A percentile compares a stretch with the other conserved stretches of the same genome.
Evolutionary conservation across 1,284 basidiomycete genomes (phyloP).

Genomic region (Testicularia cyperi): DNA sequence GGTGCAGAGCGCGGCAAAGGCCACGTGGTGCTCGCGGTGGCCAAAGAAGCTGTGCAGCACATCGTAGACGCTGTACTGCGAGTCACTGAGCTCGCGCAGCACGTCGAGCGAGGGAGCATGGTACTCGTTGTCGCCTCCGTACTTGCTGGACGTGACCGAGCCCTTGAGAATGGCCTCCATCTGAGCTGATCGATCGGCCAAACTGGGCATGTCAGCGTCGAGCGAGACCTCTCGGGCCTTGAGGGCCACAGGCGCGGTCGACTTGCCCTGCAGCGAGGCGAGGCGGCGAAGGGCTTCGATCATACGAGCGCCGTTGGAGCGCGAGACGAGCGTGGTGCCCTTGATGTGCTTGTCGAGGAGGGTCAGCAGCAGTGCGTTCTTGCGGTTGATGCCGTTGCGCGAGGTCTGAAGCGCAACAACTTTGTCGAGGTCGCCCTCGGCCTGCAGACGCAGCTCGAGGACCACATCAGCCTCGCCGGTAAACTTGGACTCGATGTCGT

Average conservation of each 20-base stretch:
- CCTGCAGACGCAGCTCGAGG: slow-evolving; percentile 82
- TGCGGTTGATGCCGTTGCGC: slow-evolving; percentile 91
- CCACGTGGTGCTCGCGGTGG: slow-evolving; percentile 69
- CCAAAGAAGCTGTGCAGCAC: slow-evolving; percentile 95
- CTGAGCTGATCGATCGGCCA: slow-evolving; percentile 87
- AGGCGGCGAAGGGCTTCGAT: slow-evolving; percentile 62
- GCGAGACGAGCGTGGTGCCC: slow-evolving; percentile 41
- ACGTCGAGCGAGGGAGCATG: slow-evolving; percentile 75
- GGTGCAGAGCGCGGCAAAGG: slow-evolving; percentile 89
- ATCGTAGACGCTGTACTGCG: slow-evolving; percentile 93
- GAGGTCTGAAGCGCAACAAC: slow-evolving; percentile 86
- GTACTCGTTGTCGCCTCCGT: slow-evolving; percentile 76
- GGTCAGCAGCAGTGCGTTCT: slow-evolving; percentile 81
- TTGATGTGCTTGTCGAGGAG: slow-evolving; percentile 71
- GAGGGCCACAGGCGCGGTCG: slow-evolving; percentile 66
- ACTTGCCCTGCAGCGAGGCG: slow-evolving; percentile 71
- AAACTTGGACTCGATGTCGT: slow-evolving; percentile 85
- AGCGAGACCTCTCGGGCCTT: slow-evolving; percentile 98
- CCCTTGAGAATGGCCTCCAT: slow-evolving; percentile 91
- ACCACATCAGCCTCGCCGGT: slow-evolving; percentile 88
- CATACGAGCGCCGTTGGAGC: slow-evolving; percentile 41
- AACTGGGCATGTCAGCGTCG: slow-evolving; percentile 91
- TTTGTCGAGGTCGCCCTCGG: slow-evolving; percentile 88
- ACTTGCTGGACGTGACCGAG: slow-evolving; percentile 75
- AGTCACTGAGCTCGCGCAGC: slow-evolving; percentile 90